These are phyloP conservation scores for Alopecurus myosuroides DNA, from an alignment of 176 grass and related monocot genomes.

Conservation along the genomic window DNA sequence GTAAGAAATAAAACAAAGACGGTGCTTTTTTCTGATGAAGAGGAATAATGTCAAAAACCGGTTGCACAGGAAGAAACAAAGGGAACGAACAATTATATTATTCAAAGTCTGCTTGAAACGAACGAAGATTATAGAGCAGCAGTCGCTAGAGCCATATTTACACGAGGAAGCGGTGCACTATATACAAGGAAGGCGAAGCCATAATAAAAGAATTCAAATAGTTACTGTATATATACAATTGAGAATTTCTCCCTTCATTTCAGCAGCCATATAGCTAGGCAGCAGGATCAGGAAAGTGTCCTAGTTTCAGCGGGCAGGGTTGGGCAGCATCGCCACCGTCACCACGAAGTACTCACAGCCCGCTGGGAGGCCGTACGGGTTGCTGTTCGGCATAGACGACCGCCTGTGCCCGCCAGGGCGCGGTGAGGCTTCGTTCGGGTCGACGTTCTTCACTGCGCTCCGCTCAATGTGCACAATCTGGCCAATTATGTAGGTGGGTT, in stretches of 20 bases:
- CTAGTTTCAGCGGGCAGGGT: slow-evolving; percentile 44
- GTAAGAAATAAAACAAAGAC: no score
- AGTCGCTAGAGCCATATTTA: slow-evolving; percentile 35
- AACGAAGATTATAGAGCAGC: slow-evolving; percentile 26
- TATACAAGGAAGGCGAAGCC: slow-evolving; percentile 37
- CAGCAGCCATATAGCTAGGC: slow-evolving; percentile 59
- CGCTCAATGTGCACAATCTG: slow-evolving; percentile 95
- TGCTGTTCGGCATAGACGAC: slow-evolving; percentile 40
- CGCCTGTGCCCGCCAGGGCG: slow-evolving; percentile 14
- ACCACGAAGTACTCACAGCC: slow-evolving; percentile 96
- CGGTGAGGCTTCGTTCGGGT: slow-evolving; percentile 24
- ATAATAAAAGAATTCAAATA: not conserved
- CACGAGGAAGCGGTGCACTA: slow-evolving; percentile 3
- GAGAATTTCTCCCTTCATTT: slow-evolving; percentile 88
- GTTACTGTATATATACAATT: slow-evolving; percentile 66
- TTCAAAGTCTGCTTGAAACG: slow-evolving; percentile 40
- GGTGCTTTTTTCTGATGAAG: no score
- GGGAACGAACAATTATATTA: slow-evolving; percentile 32
- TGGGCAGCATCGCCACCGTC: slow-evolving; percentile 89
- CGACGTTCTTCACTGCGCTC: not conserved
- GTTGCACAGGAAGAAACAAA: not conserved
- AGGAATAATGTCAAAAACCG: not conserved
- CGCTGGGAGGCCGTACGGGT: slow-evolving; percentile 48
- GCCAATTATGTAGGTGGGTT: slow-evolving; percentile 69
- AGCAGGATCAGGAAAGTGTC: slow-evolving; percentile 75